Evolutionary conservation across 768 basidiomycete species (phyloP), one percentile per base, ranked within the genome.

Genomic region (Albatrellus ellisii): DNA sequence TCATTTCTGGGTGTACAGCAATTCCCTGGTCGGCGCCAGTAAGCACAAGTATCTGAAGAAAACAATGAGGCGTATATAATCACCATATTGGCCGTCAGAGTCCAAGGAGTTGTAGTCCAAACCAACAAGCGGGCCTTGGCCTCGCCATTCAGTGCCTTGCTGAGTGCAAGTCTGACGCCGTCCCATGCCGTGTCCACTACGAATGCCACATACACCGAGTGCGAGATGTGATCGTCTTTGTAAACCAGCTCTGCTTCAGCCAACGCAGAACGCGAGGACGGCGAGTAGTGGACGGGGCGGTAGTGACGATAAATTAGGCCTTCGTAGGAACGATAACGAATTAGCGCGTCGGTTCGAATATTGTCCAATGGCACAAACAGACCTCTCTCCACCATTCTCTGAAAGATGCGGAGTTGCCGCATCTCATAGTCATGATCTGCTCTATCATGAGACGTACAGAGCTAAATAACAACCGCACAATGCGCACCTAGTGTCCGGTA

Each of bases 61-160:
- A 28, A 28, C 12, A 5, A n/a, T 20, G 15, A 34, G 15, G 26
- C 43, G 25, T 26, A 48, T 14, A 18, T 6, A 46, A 70, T 31
- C 50, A 90, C 91, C 84, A 91, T 89, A 54, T 99, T 98, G 1
- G 89, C 87, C 4, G 86, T 89, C 36, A 98, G 62, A 4, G 89
- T 98, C 94, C 94, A 99, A 1, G 94, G 87, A 0, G 94, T 98
- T 3, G 94, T 98, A 2, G 94, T 98, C 94, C 94, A 99, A 4
- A 94, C 83, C 14, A 90, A 64, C 8, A 95, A 52, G 22, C 69
- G 67, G 9, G 79, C 59, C 2, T 59, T 56, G 37, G 52, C 14
- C 49, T 56, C 41, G 2, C 42, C 55, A 2, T 54, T 49, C 6
- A 70, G 40, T 12, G 67, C 44, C 12, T 62, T 44, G 18, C 56